Conservation (phyloP, 129 eudicot species). For the Centella asiatica region DNA sequence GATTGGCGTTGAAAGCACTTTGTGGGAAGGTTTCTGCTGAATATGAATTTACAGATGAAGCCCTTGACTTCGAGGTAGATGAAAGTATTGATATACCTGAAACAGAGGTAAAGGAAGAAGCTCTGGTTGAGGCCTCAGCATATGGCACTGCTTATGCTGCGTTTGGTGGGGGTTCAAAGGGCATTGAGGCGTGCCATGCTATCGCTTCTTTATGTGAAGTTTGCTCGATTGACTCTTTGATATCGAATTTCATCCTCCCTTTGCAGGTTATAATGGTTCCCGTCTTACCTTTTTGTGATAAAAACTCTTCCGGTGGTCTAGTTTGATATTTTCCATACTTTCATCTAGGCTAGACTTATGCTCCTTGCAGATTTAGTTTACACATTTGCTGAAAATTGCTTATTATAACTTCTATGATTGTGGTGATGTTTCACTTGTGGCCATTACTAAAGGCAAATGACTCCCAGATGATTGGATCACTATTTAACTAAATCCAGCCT, state of each 20-base stretch:
- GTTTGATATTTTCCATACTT: neutral
- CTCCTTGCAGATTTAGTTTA: too few species aligned
- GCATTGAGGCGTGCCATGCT: constrained; percentile 94
- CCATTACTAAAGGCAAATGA: too few species aligned
- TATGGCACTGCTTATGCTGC: constrained; percentile 77
- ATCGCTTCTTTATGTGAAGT: constrained; percentile 89
- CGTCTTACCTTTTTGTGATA: neutral
- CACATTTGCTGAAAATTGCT: neutral
- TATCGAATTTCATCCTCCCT: constrained; percentile 92
- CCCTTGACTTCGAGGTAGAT: constrained; percentile 11
- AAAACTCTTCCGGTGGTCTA: neutral
- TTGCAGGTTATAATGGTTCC: constrained; percentile 48
- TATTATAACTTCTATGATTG: neutral
- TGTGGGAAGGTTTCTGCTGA: constrained; percentile 85
- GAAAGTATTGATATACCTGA: constrained; percentile 22
- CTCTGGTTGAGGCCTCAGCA: constrained; percentile 15
- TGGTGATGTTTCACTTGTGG: neutral
- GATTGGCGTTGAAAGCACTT: constrained; percentile 66
- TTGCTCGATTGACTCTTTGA: constrained; percentile 84
- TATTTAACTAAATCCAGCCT: too few species aligned
- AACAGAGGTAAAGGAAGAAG: constrained; percentile 15
- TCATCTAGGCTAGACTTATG: neutral
- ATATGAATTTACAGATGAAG: constrained; percentile 49
- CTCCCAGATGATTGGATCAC: too few species aligned
- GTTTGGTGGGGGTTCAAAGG: constrained; percentile 67